Evolutionary conservation across 495 filamentous ascomycete genomes (phyloP), one percentile per base, ranked within the genome.

Genomic region (Physcia stellaris): DNA sequence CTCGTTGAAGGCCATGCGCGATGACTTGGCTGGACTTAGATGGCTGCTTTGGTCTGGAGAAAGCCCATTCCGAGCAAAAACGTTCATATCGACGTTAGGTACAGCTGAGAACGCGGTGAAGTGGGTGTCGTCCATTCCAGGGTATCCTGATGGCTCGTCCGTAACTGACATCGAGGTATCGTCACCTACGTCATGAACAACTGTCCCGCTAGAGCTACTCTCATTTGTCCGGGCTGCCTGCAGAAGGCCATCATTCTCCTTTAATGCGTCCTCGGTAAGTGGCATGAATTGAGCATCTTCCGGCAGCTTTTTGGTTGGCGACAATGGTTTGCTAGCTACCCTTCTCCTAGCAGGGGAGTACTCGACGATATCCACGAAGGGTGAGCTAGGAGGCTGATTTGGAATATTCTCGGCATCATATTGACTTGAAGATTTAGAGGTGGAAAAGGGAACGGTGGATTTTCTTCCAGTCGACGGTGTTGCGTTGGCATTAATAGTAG

Each of bases 91-190:
- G 19, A 57, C 54, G 36, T 67, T 67, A 3, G 85, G 83, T 29
- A 93, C 71, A 0, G 83, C 81, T 3, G 86, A 94, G 58, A 93
- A 94, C 11, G 68, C 71, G 58, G 83, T 92, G 50, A 90, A 80
- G 28, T 78, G 80, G 15, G 82, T 88, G 47, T 92, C 86, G 49
- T 93, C 83, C 42, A 76, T 66, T 10, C 50, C 50, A 28, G 46
- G 32, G 20, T 45, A 47, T n/a, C 49, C 42, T 35, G 24, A 19
- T 19, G 43, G 28, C 35, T 15, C 43, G 22, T 26, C 48, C 9
- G 39, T 23, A 4, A 11, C 36, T 6, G 42, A 45, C 10, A 30
- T 32, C 9, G 41, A 36, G 39, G 37, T 39, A 35, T 54, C 47
- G 2, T 50, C 40, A 10, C 45, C 41, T 15, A 29, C 31, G 24